A percentile compares a stretch with the other conserved stretches of the same genome.
Evolutionary conservation across 805 yeast genomes (phyloP).

Genomic region (Metschnikowia similis): DNA sequence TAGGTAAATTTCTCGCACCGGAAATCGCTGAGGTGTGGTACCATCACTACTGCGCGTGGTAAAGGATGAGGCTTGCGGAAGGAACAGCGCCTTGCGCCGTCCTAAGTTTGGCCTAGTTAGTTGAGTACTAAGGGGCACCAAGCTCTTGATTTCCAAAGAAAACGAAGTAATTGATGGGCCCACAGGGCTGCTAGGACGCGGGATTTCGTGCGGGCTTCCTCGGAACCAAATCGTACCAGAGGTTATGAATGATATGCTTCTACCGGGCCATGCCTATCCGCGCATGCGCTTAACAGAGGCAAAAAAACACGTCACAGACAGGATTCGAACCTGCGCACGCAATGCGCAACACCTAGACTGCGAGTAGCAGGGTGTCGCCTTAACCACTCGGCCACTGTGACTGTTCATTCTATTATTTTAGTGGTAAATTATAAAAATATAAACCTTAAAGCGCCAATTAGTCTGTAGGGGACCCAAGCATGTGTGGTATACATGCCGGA

Average conservation of each 20-base stretch:
- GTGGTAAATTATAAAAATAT: too few relatives aligned
- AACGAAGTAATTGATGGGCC: too few relatives aligned
- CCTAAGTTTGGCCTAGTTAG: not conserved
- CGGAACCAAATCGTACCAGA: not conserved
- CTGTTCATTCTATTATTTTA: too few relatives aligned
- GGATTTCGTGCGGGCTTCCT: not conserved
- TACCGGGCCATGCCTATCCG: not conserved
- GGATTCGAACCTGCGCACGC: conserved; percentile 98
- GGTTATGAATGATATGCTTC: not conserved
- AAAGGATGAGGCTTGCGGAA: not conserved
- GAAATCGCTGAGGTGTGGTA: not conserved
- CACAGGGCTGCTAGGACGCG: not conserved
- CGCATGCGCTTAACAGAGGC: too few relatives aligned
- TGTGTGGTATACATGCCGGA: too few relatives aligned
- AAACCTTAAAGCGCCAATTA: too few relatives aligned
- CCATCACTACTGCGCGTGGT: not conserved
- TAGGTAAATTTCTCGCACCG: conserved; percentile 1
- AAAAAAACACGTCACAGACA: conserved; percentile 77
- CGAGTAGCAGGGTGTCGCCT: conserved; percentile 40
- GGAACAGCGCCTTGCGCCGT: not conserved
- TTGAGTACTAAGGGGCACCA: too few relatives aligned
- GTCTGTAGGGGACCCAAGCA: too few relatives aligned
- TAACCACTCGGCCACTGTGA: conserved; percentile 52
- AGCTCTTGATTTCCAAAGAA: too few relatives aligned
- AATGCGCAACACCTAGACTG: conserved; percentile 42